Conservation (phyloP, 306 rosid genomes). For the Neltuma alba region DNA sequence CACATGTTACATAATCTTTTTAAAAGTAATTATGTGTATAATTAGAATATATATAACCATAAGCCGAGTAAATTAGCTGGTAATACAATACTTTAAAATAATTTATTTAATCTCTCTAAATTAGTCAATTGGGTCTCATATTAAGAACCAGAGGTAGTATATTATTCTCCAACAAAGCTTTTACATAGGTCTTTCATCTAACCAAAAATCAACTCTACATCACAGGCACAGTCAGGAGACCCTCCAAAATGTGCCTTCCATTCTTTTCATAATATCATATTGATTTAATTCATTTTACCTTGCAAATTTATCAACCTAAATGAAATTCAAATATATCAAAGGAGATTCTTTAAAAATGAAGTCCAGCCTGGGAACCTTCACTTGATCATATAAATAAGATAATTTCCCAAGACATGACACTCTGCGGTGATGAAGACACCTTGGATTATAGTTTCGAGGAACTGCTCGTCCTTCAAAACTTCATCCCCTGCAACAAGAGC, state of each 20-base stretch:
- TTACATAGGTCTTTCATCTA: not conserved
- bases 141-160: too few species aligned
- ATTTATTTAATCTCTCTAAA: too few species aligned
- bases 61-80: too few species aligned
- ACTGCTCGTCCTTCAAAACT: slow-evolving; percentile 76
- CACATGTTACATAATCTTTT: too few species aligned
- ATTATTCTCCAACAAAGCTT: not conserved
- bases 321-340: slow-evolving; percentile 16
- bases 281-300: slow-evolving; percentile 14
- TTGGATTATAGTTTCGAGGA: slow-evolving; percentile 86
- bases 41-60: too few species aligned
- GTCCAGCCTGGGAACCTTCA: slow-evolving; percentile 18
- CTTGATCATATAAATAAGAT: slow-evolving; percentile 18
- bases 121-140: too few species aligned
- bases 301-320: slow-evolving; percentile 27
- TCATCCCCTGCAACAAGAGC: slow-evolving; percentile 64
- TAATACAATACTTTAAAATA: too few species aligned
- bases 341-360: slow-evolving; percentile 7
- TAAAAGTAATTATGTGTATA: too few species aligned
- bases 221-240: not conserved
- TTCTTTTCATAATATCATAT: not conserved
- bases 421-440: slow-evolving; percentile 49
- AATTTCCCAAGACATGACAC: slow-evolving; percentile 22
- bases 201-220: slow-evolving; percentile 17
- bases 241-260: not conserved